These are phyloP conservation scores for Marasmius fiardii DNA, from an alignment of 1,284 basidiomycete genomes.

Conservation along the genomic window DNA sequence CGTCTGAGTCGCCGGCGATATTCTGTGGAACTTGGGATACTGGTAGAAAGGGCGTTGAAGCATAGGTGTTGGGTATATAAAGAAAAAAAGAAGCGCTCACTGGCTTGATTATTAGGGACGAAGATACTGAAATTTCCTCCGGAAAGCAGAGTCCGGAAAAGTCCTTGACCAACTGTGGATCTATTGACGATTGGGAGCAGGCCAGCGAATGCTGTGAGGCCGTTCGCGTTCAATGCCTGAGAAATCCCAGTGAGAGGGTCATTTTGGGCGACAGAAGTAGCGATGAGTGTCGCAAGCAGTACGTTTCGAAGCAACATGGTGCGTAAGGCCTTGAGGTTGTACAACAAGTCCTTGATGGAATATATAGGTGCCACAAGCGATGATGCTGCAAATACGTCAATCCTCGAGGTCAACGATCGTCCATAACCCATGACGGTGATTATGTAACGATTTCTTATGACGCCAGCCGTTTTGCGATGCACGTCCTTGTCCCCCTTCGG, in stretches of 20 bases:
- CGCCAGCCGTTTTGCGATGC: too few relatives aligned
- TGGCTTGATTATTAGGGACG: slow-evolving; percentile 45
- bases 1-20: slow-evolving; percentile 30
- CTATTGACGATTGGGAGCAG: slow-evolving; percentile 28
- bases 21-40: slow-evolving; percentile 31
- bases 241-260: slow-evolving; percentile 29
- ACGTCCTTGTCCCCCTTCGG: too few relatives aligned
- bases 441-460: too few relatives aligned
- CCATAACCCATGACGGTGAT: too few relatives aligned
- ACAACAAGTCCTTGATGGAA: too few relatives aligned
- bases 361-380: too few relatives aligned
- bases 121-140: slow-evolving; percentile 43
- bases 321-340: background rate
- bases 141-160: slow-evolving; percentile 37
- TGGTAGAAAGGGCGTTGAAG: slow-evolving; percentile 11
- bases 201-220: slow-evolving; percentile 36
- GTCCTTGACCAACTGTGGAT: slow-evolving; percentile 37
- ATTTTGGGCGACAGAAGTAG: slow-evolving; percentile 16
- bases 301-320: background rate
- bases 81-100: slow-evolving; percentile 25
- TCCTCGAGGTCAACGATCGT: too few relatives aligned
- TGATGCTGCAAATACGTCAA: too few relatives aligned
- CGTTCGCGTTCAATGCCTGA: slow-evolving; percentile 27
- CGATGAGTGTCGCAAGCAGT: slow-evolving; percentile 11
- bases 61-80: slow-evolving; percentile 10